Evolutionary conservation across 768 basidiomycete genomes (phyloP), one percentile per base, ranked within the genome.

Genomic region (Tricholoma sp.): DNA sequence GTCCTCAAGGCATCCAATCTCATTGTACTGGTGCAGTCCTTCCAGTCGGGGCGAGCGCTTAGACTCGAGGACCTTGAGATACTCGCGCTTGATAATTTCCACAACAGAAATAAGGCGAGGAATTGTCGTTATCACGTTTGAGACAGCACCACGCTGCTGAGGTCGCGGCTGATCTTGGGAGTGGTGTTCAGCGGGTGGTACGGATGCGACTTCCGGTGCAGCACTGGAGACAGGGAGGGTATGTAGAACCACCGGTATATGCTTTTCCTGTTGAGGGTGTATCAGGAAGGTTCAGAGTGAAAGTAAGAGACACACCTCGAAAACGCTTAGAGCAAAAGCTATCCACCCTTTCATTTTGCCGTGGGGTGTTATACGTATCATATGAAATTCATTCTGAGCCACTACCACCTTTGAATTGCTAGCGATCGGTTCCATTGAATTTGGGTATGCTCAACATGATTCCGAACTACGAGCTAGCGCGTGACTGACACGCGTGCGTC

Each of bases 31-130:
- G 64, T 89, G 80, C 33, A 92, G 68, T 3, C 89, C 89, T 3
- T 69, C 67, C 28, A 73, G 65, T 44, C 74, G 72, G n/a, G 69
- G 67, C 2, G 74, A 76, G 34, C 63, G 68, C 11, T 70, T 78
- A 17, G 68, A 60, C 41, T 78, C 77, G 6, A 86, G 72, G 13
- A 65, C 66, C 54, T 83, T 83, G 53, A 89, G 58, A 64, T 84
- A 92, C 65, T 92, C 88, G 28, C 92, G 81, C 65, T 94, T 94
- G 63, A 92, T 81, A 55, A 94, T 89, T 69, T 95, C 92, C 0
- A 84, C 85, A 3, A 91, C 87, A 0, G 86, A 83, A 36, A 94
- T 75, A 7, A 95, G 76, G 0, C 86, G 81, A 0, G 89, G 83
- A 4, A 83, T 77, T 7, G 72, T 66, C 0, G 71, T 61, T 0